Evolutionary conservation across 2,329 filamentous ascomycete genomes (phyloP).

Genomic region (Thyridium curvatum): DNA sequence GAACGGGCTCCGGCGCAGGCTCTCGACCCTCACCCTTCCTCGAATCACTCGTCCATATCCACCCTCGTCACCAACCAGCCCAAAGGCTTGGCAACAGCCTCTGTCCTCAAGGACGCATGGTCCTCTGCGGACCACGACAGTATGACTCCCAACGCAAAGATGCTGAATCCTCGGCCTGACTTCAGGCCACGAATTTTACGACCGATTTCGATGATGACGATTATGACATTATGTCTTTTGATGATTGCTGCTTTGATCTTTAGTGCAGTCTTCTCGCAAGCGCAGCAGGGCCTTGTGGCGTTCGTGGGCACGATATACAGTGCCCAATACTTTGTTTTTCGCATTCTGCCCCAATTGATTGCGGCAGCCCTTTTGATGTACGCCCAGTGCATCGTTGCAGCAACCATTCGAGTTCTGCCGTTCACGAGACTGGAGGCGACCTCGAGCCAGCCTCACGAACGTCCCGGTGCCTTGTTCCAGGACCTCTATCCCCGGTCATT

Average conservation of each 20-base stretch:
- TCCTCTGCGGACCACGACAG: constrained; percentile 4
- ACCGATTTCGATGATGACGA: constrained; percentile 52
- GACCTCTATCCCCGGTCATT: constrained; percentile 66
- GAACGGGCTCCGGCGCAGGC: neutral
- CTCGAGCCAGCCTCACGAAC: constrained; percentile 38
- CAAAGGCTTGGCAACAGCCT: constrained; percentile 1
- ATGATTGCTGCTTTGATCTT: constrained; percentile 71
- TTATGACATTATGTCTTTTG: constrained; percentile 56
- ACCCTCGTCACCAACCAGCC: constrained; percentile 7
- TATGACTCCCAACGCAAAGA: constrained; percentile 3
- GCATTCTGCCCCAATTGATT: constrained; percentile 75
- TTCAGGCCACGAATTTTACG: constrained; percentile 70
- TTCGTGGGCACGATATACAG: constrained; percentile 65
- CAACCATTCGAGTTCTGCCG: constrained; percentile 71
- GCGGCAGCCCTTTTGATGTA: constrained; percentile 69
- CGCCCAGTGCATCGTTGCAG: constrained; percentile 65
- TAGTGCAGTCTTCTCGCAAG: constrained; percentile 61
- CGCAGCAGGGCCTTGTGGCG: constrained; percentile 56
- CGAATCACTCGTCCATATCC: constrained; percentile 8
- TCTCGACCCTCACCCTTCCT: neutral
- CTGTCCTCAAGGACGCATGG: constrained; percentile 6
- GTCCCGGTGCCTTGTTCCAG: constrained; percentile 61
- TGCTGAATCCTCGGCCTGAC: constrained; percentile 37
- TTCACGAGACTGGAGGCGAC: constrained; percentile 71
- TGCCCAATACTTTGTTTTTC: constrained; percentile 75